Percentiles rank a stretch among this genome's conserved stretches.
Evolutionary conservation across 768 basidiomycete genomes (phyloP).

Genomic region (Mycena capillaripes): DNA sequence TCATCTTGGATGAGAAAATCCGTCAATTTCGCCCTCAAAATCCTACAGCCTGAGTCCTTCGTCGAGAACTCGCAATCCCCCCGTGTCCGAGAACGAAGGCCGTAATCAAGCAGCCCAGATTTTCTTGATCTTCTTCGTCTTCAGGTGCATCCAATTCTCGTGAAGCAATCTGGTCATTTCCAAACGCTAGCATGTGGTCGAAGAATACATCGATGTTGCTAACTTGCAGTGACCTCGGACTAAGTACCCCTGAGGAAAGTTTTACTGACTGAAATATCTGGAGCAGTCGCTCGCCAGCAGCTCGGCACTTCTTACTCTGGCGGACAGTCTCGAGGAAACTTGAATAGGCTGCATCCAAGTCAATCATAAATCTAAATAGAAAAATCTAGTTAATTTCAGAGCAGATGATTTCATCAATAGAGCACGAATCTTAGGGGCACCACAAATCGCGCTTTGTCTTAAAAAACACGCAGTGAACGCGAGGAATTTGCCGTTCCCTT

Average conservation of each 20-base stretch:
- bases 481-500: background rate
- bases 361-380: too few species aligned
- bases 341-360: slow-evolving; percentile 5
- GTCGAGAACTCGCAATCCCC: slow-evolving; percentile 58
- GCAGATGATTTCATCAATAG: too few species aligned
- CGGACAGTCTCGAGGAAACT: slow-evolving; percentile 23
- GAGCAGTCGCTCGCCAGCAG: background rate
- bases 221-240: slow-evolving; percentile 11
- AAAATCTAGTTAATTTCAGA: too few species aligned
- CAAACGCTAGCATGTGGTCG: background rate
- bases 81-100: slow-evolving; percentile 66
- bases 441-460: too few species aligned
- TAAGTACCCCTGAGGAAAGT: too few species aligned
- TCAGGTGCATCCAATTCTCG: background rate
- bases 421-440: too few species aligned
- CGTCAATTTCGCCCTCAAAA: too few species aligned
- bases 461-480: too few species aligned
- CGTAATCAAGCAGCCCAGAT: slow-evolving; percentile 65
- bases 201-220: slow-evolving; percentile 12
- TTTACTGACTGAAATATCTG: too few species aligned
- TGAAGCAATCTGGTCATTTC: background rate
- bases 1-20: too few species aligned
- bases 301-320: slow-evolving; percentile 2
- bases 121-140: slow-evolving; percentile 45
- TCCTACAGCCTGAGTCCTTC: too few species aligned